Percentiles rank a stretch among this genome's conserved stretches.
Conservation (phyloP, 2,329 filamentous ascomycete genomes). For the Aspergillus tamarii region DNA sequence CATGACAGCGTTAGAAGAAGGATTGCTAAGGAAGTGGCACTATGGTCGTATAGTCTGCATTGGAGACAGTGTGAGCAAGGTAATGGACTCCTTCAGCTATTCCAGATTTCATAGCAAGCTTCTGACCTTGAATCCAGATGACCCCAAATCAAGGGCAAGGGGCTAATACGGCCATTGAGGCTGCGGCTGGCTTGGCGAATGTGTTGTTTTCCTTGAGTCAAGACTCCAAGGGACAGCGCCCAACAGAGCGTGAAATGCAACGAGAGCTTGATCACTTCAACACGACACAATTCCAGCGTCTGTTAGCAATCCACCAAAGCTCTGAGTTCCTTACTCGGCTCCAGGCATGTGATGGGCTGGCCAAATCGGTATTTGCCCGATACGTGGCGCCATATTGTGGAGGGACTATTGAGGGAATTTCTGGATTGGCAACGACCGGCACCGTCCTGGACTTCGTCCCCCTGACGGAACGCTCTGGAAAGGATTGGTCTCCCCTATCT, state of each 20-base stretch:
- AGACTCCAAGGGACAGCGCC: neutral
- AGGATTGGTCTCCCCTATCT: constrained; percentile 34
- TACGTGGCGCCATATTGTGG: constrained; percentile 17
- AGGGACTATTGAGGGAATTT: constrained; percentile 22
- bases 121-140: constrained; percentile 26
- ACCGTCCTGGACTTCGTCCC: constrained; percentile 18
- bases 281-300: constrained; percentile 17
- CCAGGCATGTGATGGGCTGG: constrained; percentile 24
- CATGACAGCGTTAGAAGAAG: constrained; percentile 32
- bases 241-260: constrained; percentile 6
- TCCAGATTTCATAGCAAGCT: no score
- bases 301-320: constrained; percentile 17
- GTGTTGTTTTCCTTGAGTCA: constrained; percentile 24
- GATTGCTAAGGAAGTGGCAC: constrained; percentile 27
- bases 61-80: constrained; percentile 35
- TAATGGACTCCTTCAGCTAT: constrained; percentile 2
- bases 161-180: constrained; percentile 48
- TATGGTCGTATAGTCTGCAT: constrained; percentile 27
- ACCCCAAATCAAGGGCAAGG: constrained; percentile 44
- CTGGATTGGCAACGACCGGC: constrained; percentile 12
- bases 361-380: constrained; percentile 21
- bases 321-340: constrained; percentile 20
- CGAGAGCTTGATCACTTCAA: constrained; percentile 16
- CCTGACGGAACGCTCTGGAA: constrained; percentile 34
- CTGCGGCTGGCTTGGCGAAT: constrained; percentile 40